Evolutionary conservation across 768 basidiomycete species (phyloP).

Genomic region (Phlebiopsis flavidoalba): DNA sequence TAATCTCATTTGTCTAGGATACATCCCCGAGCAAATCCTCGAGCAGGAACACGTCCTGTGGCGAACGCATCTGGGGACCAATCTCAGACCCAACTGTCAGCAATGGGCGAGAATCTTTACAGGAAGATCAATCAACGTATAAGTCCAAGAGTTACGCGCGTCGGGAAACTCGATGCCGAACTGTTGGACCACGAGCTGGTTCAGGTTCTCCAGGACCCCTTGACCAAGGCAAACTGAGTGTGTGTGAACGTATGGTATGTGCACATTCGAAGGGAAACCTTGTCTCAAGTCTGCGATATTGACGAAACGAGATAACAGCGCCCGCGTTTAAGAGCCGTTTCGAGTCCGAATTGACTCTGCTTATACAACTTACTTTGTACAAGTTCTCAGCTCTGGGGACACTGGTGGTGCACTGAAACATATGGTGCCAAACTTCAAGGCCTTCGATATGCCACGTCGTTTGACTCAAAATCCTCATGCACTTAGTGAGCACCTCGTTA

Average conservation of each 20-base stretch:
- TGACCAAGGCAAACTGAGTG: conserved; percentile 64
- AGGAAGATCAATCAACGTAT: conserved; percentile 24
- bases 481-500: background rate
- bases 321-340: conserved; percentile 53
- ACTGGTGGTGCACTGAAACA: conserved; percentile 66
- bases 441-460: conserved; percentile 49
- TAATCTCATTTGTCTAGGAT: conserved; percentile 12
- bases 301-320: conserved; percentile 32
- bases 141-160: conserved; percentile 57
- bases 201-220: conserved; percentile 75
- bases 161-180: conserved; percentile 89
- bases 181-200: conserved; percentile 87
- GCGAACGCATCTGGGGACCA: conserved; percentile 63
- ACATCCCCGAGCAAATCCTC: conserved; percentile 11
- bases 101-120: conserved; percentile 40
- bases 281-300: background rate
- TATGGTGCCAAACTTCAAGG: conserved; percentile 85
- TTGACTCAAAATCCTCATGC: background rate
- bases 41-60: conserved; percentile 30
- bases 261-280: too few relatives aligned
- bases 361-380: conserved; percentile 71
- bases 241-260: conserved; percentile 54
- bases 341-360: conserved; percentile 68
- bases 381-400: conserved; percentile 82
- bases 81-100: conserved; percentile 49